Evolutionary conservation across 768 basidiomycete species (phyloP).

Genomic region (Trametes gibbosa): DNA sequence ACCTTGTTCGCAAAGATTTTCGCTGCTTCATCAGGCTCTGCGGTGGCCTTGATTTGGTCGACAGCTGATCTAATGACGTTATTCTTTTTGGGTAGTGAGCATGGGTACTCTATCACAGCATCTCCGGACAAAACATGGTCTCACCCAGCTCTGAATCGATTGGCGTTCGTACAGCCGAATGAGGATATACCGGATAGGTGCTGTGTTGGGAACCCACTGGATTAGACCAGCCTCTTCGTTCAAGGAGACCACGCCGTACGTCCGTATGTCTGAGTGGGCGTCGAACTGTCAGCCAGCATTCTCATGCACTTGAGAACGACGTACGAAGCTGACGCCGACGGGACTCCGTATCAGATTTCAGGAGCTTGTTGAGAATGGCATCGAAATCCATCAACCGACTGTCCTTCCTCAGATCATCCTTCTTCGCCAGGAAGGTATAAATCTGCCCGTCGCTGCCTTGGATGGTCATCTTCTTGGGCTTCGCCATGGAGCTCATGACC

Average conservation of each 20-base stretch:
- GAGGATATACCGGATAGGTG: constrained; percentile 76
- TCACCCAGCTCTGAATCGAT: constrained; percentile 48
- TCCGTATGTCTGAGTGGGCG: constrained; percentile 71
- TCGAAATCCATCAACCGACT: constrained; percentile 98
- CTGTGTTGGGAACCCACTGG: constrained; percentile 97
- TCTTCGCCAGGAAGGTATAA: constrained; percentile 94
- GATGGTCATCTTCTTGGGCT: constrained; percentile 88
- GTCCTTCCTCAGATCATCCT: constrained; percentile 96
- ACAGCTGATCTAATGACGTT: constrained; percentile 40
- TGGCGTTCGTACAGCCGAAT: constrained; percentile 60
- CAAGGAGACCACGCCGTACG: constrained; percentile 96
- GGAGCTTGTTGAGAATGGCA: constrained; percentile 92
- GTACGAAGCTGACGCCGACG: constrained; percentile 84
- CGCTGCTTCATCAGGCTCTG: background rate
- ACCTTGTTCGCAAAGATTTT: background rate
- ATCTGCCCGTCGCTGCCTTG: constrained; percentile 75
- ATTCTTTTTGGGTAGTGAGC: constrained; percentile 32
- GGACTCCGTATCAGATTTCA: constrained; percentile 93
- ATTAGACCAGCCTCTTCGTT: constrained; percentile 98
- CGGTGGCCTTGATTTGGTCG: background rate
- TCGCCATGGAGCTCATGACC: constrained; percentile 88
- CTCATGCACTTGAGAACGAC: constrained; percentile 28
- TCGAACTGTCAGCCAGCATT: background rate
- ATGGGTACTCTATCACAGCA: background rate
- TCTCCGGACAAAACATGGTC: constrained; percentile 18